phyloP scores from a whole-genome alignment of 139 green algal species.

The Penium margaritaceum region DNA sequence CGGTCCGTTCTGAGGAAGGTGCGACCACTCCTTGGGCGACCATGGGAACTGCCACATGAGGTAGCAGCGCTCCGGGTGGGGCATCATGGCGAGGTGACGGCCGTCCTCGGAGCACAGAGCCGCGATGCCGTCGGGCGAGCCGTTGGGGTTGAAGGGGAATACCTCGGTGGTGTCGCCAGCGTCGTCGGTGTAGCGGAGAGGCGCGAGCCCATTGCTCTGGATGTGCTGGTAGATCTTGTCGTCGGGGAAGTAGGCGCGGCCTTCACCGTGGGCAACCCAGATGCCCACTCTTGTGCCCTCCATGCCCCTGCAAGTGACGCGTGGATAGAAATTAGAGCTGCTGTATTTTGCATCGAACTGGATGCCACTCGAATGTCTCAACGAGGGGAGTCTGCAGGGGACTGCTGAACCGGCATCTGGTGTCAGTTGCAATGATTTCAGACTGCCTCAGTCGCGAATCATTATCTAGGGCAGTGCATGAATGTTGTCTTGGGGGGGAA shows the following conservation, averaged over 20 bases:
- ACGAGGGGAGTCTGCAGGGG: too few species aligned
- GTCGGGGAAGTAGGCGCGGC: conserved; percentile 82
- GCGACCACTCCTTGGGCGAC: conserved; percentile 18
- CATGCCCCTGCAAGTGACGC: conserved; percentile 69
- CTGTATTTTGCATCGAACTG: too few species aligned
- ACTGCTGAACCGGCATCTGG: too few species aligned
- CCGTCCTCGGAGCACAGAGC: conserved; percentile 80
- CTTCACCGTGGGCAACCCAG: conserved; percentile 94
- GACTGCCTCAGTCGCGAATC: too few species aligned
- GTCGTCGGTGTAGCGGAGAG: conserved; percentile 64
- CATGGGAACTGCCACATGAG: conserved; percentile 70
- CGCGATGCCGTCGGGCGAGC: conserved; percentile 82
- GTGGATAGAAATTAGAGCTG: too few species aligned
- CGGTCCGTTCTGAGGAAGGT: conserved; percentile 58
- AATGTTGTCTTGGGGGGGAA: too few species aligned
- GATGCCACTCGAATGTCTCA: too few species aligned
- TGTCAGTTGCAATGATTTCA: too few species aligned
- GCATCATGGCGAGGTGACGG: conserved; percentile 97
- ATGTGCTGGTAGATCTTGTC: conserved; percentile 51
- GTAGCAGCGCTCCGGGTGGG: conserved; percentile 91
- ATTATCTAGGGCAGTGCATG: too few species aligned
- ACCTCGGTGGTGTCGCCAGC: conserved; percentile 57
- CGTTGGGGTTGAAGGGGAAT: conserved; percentile 97
- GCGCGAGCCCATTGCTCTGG: conserved; percentile 58
- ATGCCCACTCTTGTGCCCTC: conserved; percentile 76